phyloP scores from a whole-genome alignment of 345 rosid genomes.

The Conringia planisiliqua region DNA sequence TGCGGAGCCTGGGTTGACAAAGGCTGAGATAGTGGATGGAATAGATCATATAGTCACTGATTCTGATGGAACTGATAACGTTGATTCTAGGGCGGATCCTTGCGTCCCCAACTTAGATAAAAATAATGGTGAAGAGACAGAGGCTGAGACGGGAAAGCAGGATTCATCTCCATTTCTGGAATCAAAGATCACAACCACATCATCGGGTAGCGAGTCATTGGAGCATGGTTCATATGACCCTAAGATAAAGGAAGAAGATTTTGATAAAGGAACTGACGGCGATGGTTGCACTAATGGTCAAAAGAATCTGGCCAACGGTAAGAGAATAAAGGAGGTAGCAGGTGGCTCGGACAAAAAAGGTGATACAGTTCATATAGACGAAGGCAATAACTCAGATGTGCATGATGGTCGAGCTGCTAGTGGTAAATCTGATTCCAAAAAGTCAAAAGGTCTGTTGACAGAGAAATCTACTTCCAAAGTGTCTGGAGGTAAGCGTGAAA shows the following conservation, averaged over 20 bases:
- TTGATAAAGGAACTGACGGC: slow-evolving; percentile 36
- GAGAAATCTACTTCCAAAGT: slow-evolving; percentile 37
- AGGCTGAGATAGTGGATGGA: slow-evolving; percentile 36
- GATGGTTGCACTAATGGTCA: slow-evolving; percentile 31
- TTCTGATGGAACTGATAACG: slow-evolving; percentile 36
- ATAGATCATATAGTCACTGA: slow-evolving; percentile 33
- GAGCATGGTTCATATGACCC: slow-evolving; percentile 31
- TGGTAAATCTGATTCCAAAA: slow-evolving; percentile 36
- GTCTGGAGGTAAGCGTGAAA: slow-evolving; percentile 29
- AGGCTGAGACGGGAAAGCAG: slow-evolving; percentile 39
- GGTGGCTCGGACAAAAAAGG: slow-evolving; percentile 30
- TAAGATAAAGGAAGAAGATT: slow-evolving; percentile 36
- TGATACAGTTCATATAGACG: slow-evolving; percentile 38
- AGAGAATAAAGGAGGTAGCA: slow-evolving; percentile 37
- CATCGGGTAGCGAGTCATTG: slow-evolving; percentile 31
- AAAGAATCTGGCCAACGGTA: slow-evolving; percentile 39
- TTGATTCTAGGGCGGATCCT: slow-evolving; percentile 39
- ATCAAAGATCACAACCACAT: slow-evolving; percentile 41
- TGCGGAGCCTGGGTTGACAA: slow-evolving; percentile 42
- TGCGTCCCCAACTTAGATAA: slow-evolving; percentile 35
- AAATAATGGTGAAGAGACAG: slow-evolving; percentile 42
- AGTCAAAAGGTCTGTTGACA: slow-evolving; percentile 35
- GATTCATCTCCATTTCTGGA: slow-evolving; percentile 36
- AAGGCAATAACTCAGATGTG: slow-evolving; percentile 21
- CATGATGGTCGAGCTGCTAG: slow-evolving; percentile 30